Evolutionary conservation across 345 rosid species (phyloP).

Genomic region (Brassica incana): DNA sequence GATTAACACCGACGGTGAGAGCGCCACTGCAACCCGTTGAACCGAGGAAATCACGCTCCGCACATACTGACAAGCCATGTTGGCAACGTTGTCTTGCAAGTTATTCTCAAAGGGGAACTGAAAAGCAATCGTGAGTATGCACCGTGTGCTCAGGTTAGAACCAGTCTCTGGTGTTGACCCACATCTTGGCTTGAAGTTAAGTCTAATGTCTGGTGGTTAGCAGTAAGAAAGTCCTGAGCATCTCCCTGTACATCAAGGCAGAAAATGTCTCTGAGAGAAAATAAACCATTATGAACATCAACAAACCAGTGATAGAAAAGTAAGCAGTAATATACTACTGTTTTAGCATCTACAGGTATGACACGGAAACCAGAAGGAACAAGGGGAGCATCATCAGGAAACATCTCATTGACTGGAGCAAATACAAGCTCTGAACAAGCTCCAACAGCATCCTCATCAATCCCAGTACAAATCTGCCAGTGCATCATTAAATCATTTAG

Average conservation of each 20-base stretch:
- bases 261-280: neutral
- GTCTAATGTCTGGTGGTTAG: conserved; percentile 77
- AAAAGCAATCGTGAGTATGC: conserved; percentile 91
- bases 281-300: neutral
- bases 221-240: conserved; percentile 49
- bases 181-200: conserved; percentile 91
- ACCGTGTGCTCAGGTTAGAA: conserved; percentile 53
- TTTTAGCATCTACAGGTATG: conserved; percentile 85
- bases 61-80: conserved; percentile 93
- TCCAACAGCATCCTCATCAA: conserved; percentile 89
- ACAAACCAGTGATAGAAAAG: neutral
- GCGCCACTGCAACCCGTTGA: conserved; percentile 94
- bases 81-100: conserved; percentile 86
- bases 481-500: conserved; percentile 1
- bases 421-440: conserved; percentile 89
- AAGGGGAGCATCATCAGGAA: conserved; percentile 95
- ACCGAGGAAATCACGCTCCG: conserved; percentile 91
- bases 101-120: conserved; percentile 92
- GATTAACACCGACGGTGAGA: conserved; percentile 78
- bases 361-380: conserved; percentile 97
- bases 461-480: conserved; percentile 84
- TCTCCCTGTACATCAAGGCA: conserved; percentile 52
- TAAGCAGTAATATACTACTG: conserved; percentile 62
- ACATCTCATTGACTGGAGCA: conserved; percentile 98
- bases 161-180: conserved; percentile 56